Conservation (phyloP, 257 asterid genomes). For the Solanum tarijense region DNA sequence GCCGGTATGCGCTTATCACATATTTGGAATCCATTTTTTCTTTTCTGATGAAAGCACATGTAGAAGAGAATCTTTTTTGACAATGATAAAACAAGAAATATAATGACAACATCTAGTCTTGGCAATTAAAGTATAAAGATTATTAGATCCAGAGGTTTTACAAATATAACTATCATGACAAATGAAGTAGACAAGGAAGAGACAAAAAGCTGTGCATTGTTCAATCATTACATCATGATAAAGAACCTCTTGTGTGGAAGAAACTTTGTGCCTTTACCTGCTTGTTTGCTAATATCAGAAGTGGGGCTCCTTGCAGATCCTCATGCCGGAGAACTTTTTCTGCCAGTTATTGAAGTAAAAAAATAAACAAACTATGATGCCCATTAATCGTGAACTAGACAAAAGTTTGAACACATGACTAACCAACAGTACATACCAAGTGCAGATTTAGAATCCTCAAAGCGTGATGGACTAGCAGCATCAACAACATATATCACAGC, state of each 20-base stretch:
- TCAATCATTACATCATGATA: neutral
- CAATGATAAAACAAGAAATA: neutral
- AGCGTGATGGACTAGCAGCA: constrained; percentile 69
- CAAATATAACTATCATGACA: neutral
- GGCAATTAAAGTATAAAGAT: neutral
- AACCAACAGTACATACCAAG: constrained; percentile 43
- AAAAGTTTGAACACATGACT: neutral
- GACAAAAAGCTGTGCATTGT: neutral
- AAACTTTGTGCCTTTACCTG: constrained; percentile 35
- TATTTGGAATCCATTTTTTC: neutral
- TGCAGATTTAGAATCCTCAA: constrained; percentile 82
- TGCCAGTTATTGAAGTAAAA: constrained; percentile 24
- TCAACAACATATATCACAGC: constrained; percentile 73
- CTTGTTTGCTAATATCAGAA: constrained; percentile 70
- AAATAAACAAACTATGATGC: neutral
- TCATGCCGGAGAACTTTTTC: constrained; percentile 83
- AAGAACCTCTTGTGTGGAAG: neutral
- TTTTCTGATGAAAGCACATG: neutral
- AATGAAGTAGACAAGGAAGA: neutral
- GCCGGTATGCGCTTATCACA: neutral
- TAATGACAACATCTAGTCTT: neutral
- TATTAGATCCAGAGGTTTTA: neutral
- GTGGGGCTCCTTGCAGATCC: constrained; percentile 86
- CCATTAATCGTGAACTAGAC: neutral
- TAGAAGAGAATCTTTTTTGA: neutral